A percentile compares a stretch with the other conserved stretches of the same genome.
Conservation (phyloP, 2,329 filamentous ascomycete species). For the Talaromyces piceae region DNA sequence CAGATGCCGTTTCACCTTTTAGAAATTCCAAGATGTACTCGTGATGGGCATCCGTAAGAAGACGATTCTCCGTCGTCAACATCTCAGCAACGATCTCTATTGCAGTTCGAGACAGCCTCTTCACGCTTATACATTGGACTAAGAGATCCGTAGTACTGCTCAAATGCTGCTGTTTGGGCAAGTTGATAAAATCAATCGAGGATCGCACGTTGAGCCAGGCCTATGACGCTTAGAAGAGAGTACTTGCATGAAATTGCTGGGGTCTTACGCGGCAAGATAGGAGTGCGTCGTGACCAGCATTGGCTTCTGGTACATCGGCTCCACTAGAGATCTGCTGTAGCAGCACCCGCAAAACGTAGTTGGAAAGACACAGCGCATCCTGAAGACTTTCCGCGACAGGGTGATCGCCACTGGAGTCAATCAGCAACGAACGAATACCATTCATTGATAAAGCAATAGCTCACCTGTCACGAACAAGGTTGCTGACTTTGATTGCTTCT, state of each 20-base stretch:
- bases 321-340: constrained; percentile 18
- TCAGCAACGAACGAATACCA: not conserved
- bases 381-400: constrained; percentile 24
- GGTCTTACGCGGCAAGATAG: constrained; percentile 29
- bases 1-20: constrained; percentile 25
- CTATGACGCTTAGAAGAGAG: constrained; percentile 14
- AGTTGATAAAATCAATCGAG: constrained; percentile 17
- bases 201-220: constrained; percentile 29
- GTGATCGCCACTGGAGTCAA: constrained; percentile 8
- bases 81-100: constrained; percentile 30
- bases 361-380: constrained; percentile 30
- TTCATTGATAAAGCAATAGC: not conserved
- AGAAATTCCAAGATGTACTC: constrained; percentile 26
- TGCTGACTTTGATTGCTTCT: constrained; percentile 24
- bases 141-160: constrained; percentile 18
- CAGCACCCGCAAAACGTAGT: constrained; percentile 29
- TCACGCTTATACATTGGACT: constrained; percentile 20
- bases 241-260: not conserved
- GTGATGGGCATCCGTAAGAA: constrained; percentile 21
- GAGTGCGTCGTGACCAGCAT: constrained; percentile 27
- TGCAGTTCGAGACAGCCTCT: constrained; percentile 22
- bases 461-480: constrained; percentile 16
- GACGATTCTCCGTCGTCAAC: constrained; percentile 21
- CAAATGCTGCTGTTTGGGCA: constrained; percentile 15
- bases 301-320: constrained; percentile 15